phyloP scores from a whole-genome alignment of 2,329 filamentous ascomycete species.

The Fusarium luffae region DNA sequence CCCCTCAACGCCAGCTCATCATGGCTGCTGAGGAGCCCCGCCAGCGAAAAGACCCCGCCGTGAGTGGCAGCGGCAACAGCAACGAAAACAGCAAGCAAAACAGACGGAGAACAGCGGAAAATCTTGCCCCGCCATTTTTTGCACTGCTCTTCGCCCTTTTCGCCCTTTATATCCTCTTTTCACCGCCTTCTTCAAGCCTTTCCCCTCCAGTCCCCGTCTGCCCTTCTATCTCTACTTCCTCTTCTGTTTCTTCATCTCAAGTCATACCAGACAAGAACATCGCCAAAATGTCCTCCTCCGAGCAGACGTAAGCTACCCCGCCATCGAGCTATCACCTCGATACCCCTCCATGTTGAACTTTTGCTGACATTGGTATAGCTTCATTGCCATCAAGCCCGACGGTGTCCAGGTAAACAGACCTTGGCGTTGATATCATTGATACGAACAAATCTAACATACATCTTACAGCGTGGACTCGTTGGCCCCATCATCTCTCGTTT shows the following conservation, averaged over 20 bases:
- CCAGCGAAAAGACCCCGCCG: slow-evolving; percentile 52
- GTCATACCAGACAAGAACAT: slow-evolving; percentile 45
- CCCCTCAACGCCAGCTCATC: slow-evolving; percentile 45
- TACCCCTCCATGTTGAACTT: slow-evolving; percentile 38
- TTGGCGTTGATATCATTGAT: not conserved
- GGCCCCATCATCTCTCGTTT: slow-evolving; percentile 98
- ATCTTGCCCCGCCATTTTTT: slow-evolving; percentile 59
- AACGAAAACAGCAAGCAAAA: slow-evolving; percentile 37
- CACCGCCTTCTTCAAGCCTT: slow-evolving; percentile 46
- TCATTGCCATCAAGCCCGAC: slow-evolving; percentile 99
- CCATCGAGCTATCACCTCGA: slow-evolving; percentile 38
- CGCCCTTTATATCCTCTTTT: slow-evolving; percentile 52
- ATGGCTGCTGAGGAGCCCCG: slow-evolving; percentile 50
- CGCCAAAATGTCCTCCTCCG: slow-evolving; percentile 74
- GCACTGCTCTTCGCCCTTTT: slow-evolving; percentile 53
- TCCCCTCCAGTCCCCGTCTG: slow-evolving; percentile 46
- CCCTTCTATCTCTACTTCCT: slow-evolving; percentile 38
- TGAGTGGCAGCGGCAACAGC: slow-evolving; percentile 40
- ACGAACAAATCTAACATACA: slow-evolving; percentile 40
- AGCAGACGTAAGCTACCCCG: slow-evolving; percentile 81
- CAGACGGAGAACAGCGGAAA: slow-evolving; percentile 50
- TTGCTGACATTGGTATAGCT: slow-evolving; percentile 67
- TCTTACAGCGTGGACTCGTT: slow-evolving; percentile 87
- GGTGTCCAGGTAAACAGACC: slow-evolving; percentile 85
- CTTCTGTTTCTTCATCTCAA: slow-evolving; percentile 47